Evolutionary conservation across 2,329 filamentous ascomycete genomes (phyloP), one percentile per base, ranked within the genome.

Genomic region (Lecanicillium sp.): DNA sequence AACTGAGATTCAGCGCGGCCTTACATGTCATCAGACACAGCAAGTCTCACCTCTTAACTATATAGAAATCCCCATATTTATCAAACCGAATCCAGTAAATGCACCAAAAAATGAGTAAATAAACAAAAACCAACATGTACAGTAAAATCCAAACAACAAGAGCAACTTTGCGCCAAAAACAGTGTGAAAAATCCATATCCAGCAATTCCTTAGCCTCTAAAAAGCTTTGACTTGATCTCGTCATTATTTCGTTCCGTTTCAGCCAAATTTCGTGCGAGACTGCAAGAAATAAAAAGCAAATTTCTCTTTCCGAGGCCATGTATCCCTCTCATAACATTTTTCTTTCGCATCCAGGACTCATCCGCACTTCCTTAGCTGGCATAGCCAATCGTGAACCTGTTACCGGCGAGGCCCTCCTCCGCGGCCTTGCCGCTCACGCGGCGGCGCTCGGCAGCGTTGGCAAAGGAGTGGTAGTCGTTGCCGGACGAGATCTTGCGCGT

Each of bases 361-460:
- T n/a, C n/a, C n/a, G n/a, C n/a, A n/a, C n/a, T n/a, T n/a, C 10
- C 14, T 30, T 27, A 49, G 15, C 40, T 40, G 23, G 43, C 48
- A 9, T 50, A 46, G 26, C 48, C 41, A 42, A 46, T 15, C 14
- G 48, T 50, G 29, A 45, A 50, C 10, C 48, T 30, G 30, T 27
- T 37, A 17, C 65, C 69, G 3, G 66, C 79, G 39, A 76, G 68
- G 2, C 86, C 86, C 61, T 90, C 86, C 62, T 90, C 86, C 0
- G 76, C 84, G 48, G 82, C 65, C 69, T 86, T 87, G 1, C 86
- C 86, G 60, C 84, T 89, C 2, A 87, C 84, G 52, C 84, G 81
- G 38, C 84, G 68, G 39, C 76, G 68, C 15, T 65, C 68, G 44
- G 68, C 68, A 1, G 59, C 58, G 21, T 56, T 52, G 9, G 60